Base-by-base conservation (phyloP, 2,329 filamentous ascomycete species). In the Talaromyces verruculosus region DNA sequence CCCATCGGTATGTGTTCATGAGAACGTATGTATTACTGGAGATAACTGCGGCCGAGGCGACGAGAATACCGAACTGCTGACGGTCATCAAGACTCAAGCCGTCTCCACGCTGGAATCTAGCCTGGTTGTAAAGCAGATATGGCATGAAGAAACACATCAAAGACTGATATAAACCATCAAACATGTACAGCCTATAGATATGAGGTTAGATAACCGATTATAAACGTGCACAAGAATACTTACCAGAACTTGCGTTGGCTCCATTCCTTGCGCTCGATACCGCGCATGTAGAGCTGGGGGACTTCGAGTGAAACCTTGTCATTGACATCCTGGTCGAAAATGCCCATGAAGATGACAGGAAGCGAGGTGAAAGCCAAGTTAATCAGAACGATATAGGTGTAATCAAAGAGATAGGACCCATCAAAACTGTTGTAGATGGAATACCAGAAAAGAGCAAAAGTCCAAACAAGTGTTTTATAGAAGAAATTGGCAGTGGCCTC, bases 391-490 rank as follows among this genome's bases (percentile, higher is more conserved):
- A 99, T 97, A 80, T 98, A 99, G 45, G 92, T 96, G 82, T 97
- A 97, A 78, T 99, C 95, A 81, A 96, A 97, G 63, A 97, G 88
- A 76, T 97, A 98, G 55, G 94, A 94, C 78, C 94, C 93, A 81
- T 99, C 95, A 77, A 96, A 97, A 80, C 96, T 90, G 83, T 91
- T 92, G 80, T 91, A 99, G 64, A 97, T 92, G 76, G 96, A 93
- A 79, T 91, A 99, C 94, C 94, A 98, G 85, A 98, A 97, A 66
- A 99, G 91, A 51, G 90, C 87, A 75, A 97, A 94, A 0, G 92
- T 95, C 95, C 95, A 99, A 62, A 98, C 90, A 79, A 99, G 91
- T 82, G 98, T 99, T 90, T 99, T 99, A 87, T 98, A 99, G 84
- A 99, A 99, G 85, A 99, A 99, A 78, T 99, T 99, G 77, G 93